Conservation (phyloP, 2,329 filamentous ascomycete species). For the Colletotrichum paranaense region DNA sequence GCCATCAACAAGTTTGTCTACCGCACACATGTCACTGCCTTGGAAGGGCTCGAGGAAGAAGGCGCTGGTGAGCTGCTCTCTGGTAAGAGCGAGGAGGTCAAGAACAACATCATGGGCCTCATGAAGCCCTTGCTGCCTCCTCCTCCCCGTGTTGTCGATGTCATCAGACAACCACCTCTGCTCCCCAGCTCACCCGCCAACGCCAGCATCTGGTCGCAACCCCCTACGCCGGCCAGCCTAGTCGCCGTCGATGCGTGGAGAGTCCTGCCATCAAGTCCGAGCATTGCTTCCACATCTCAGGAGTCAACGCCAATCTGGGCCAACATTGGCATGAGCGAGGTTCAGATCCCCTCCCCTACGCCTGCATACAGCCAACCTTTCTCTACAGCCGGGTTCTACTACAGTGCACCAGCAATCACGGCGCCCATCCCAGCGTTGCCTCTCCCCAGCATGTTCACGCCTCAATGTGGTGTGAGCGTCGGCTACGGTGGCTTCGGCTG, state of each 20-base stretch:
- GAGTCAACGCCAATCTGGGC: conserved; percentile 85
- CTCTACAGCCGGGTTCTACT: conserved; percentile 79
- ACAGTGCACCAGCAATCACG: conserved; percentile 80
- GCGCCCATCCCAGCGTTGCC: conserved; percentile 82
- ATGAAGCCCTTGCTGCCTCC: conserved; percentile 89
- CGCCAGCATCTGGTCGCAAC: conserved; percentile 80
- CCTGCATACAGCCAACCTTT: conserved; percentile 84
- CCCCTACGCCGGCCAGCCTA: conserved; percentile 71
- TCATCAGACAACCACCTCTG: conserved; percentile 86
- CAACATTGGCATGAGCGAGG: conserved; percentile 79
- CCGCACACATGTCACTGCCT: conserved; percentile 85
- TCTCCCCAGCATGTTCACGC: conserved; percentile 86
- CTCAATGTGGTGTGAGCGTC: conserved; percentile 84
- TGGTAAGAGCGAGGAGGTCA: conserved; percentile 93
- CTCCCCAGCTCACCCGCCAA: conserved; percentile 83
- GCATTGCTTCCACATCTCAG: conserved; percentile 75
- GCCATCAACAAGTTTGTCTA: conserved; percentile 98
- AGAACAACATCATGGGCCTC: conserved; percentile 83
- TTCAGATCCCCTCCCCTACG: conserved; percentile 81
- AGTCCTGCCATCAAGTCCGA: conserved; percentile 89
- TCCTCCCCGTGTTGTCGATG: conserved; percentile 88
- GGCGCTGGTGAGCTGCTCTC: conserved; percentile 92
- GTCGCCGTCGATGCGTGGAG: conserved; percentile 88
- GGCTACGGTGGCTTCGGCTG: conserved; percentile 85
- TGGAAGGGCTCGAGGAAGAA: conserved; percentile 97